Evolutionary conservation across 169 alveolate species (phyloP).

Genomic region (Plasmodium gallinaceum): DNA sequence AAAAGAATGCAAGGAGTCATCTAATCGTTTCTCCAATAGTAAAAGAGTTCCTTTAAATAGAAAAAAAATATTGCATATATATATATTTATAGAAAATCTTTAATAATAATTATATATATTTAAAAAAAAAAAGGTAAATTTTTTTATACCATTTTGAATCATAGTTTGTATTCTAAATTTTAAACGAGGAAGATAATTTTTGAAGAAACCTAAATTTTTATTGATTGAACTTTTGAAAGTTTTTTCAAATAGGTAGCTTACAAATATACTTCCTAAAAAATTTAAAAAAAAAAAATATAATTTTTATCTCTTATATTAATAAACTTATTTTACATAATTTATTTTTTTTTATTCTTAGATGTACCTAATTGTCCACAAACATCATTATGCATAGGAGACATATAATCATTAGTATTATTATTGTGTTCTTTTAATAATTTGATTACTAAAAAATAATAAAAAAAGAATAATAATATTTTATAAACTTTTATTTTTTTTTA

Average conservation of each 20-base stretch:
- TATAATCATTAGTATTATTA: not conserved
- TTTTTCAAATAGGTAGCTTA: constrained; percentile 34
- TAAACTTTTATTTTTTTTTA: too few species aligned
- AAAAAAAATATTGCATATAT: not conserved
- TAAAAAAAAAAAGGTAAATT: not conserved
- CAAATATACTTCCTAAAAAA: constrained; percentile 12
- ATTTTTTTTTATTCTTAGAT: not conserved
- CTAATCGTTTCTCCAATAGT: constrained; percentile 17
- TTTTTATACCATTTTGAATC: constrained; percentile 24
- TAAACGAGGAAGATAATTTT: constrained; percentile 39
- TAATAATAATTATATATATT: not conserved
- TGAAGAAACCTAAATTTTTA: constrained; percentile 4
- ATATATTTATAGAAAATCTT: not conserved
- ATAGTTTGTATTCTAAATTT: constrained; percentile 15
- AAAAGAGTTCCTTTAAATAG: constrained; percentile 18
- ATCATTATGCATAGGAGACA: constrained; percentile 46
- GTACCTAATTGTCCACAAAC: constrained; percentile 56
- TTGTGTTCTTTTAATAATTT: constrained; percentile 29
- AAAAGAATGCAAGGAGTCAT: constrained; percentile 21
- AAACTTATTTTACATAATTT: not conserved
- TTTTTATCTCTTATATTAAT: not conserved
- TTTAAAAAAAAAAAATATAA: too few species aligned
- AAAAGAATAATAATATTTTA: too few species aligned
- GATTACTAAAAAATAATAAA: not conserved
- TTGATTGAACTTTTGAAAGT: constrained; percentile 16